These are phyloP conservation scores for Coemansia sp. DNA, from an alignment of 192 early-diverging fungal species.

Conservation along the genomic window DNA sequence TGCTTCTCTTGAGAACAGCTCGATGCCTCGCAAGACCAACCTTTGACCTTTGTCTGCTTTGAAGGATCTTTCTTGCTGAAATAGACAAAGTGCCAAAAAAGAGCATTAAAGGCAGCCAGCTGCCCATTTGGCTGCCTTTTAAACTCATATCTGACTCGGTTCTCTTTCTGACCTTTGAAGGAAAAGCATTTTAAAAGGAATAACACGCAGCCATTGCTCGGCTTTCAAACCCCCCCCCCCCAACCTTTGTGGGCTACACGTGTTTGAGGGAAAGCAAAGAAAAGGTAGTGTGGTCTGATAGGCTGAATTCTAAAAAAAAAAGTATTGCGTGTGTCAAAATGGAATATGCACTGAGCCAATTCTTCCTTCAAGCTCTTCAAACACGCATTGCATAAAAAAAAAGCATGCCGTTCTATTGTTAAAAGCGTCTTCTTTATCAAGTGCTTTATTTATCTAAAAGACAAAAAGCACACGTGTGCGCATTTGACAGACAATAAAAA, in stretches of 20 bases:
- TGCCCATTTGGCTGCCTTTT: neutral
- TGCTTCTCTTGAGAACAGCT: neutral
- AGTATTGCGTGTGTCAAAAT: neutral
- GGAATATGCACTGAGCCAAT: neutral
- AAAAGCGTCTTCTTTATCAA: neutral
- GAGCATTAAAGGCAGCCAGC: neutral
- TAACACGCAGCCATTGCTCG: neutral
- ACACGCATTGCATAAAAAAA: neutral
- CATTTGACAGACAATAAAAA: neutral
- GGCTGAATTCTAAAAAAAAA: neutral
- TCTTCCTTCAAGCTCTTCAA: neutral
- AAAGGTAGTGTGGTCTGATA: neutral
- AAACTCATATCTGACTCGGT: neutral
- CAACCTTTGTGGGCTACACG: neutral
- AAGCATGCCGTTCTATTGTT: neutral
- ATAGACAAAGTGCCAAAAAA: conserved; percentile 1
- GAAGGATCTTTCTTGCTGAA: neutral
- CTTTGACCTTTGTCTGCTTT: neutral
- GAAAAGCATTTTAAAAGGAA: neutral
- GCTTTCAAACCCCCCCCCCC: neutral
- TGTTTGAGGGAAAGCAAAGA: neutral
- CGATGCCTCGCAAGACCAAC: neutral
- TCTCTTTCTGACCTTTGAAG: neutral
- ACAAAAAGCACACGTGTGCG: neutral
- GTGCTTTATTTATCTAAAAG: neutral